Conservation (phyloP, 164 flowering plant genomes). For the Piper longum region DNA sequence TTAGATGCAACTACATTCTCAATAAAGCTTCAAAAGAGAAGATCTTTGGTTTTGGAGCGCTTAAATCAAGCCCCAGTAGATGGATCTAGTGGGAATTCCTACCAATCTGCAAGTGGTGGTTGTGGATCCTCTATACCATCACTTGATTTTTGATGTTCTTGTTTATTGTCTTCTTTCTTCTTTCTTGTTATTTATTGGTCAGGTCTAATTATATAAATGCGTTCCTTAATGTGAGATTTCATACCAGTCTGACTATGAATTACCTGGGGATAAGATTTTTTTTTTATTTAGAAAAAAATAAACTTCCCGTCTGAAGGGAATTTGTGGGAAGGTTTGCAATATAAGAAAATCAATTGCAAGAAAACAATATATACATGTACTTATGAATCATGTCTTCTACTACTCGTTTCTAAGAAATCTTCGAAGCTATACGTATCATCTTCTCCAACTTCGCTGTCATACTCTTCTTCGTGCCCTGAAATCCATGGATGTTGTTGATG, state of each 20-base stretch:
- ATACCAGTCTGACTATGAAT: no score
- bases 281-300: no score
- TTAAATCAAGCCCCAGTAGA: constrained; percentile 96
- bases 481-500: constrained; percentile 1
- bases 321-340: no score
- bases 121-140: constrained; percentile 42
- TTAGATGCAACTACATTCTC: constrained; percentile 78
- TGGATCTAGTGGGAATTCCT: constrained; percentile 73
- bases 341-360: no score
- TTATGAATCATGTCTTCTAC: no score
- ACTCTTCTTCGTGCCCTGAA: constrained; percentile 1
- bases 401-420: neutral
- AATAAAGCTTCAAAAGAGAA: constrained; percentile 64
- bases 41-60: constrained; percentile 60
- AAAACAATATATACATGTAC: no score
- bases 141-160: constrained; percentile 45
- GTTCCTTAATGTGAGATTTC: no score
- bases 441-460: neutral
- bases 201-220: no score
- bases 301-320: no score
- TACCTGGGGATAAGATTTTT: no score
- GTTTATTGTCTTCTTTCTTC: neutral
- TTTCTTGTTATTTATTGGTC: no score
- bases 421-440: neutral
- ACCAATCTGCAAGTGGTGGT: constrained; percentile 48